Percentiles rank a stretch among this genome's conserved stretches.
phyloP scores from a whole-genome alignment of 2,329 filamentous ascomycete genomes.

The Acephala macrosclerotiorum region DNA sequence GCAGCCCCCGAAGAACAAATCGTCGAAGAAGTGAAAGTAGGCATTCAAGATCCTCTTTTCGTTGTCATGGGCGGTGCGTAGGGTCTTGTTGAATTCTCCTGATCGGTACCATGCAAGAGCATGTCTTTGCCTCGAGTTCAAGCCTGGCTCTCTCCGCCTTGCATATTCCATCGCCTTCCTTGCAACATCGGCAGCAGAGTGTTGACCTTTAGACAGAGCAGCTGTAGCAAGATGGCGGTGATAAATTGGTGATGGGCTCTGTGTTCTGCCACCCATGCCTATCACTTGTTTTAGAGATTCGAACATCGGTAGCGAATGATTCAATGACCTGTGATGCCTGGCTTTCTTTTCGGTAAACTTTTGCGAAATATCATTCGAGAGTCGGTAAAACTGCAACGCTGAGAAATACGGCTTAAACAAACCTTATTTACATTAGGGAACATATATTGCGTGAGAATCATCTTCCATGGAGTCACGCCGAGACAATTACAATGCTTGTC shows the following conservation, averaged over 20 bases:
- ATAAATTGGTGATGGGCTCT: background rate
- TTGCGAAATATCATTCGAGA: no score
- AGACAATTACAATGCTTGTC: no score
- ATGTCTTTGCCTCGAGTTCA: background rate
- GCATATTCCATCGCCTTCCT: background rate
- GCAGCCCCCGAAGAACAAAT: background rate
- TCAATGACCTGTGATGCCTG: no score
- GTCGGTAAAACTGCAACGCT: no score
- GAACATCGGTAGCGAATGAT: no score
- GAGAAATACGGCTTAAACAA: no score
- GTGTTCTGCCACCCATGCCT: no score
- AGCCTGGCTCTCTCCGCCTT: background rate
- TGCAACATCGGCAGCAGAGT: background rate
- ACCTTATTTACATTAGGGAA: no score
- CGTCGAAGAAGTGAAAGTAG: constrained; percentile 1
- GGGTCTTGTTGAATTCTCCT: background rate
- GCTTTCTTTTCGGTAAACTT: no score
- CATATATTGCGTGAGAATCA: no score
- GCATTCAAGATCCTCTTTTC: background rate
- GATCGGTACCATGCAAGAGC: background rate
- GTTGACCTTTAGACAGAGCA: background rate
- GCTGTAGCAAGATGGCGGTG: background rate
- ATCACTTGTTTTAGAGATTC: no score
- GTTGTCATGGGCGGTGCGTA: background rate
- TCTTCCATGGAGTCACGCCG: no score